Evolutionary conservation across 2,329 filamentous ascomycete species (phyloP).

Genomic region (Colletotrichum spaethianum): DNA sequence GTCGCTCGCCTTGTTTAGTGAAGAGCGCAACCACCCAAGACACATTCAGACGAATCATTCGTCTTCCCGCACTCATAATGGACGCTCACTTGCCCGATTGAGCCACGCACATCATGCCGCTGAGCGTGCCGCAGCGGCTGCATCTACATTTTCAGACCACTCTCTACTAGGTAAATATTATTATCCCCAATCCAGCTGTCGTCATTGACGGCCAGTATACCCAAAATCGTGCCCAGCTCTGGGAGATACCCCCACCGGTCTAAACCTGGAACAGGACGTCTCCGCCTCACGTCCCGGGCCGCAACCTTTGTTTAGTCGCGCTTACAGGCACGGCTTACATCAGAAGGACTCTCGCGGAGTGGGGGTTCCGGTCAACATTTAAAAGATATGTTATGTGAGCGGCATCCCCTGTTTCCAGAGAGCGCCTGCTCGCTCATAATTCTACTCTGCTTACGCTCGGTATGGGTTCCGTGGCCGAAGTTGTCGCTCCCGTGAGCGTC

Average conservation of each 20-base stretch:
- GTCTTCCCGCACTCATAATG: not conserved
- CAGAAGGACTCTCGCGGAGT: not conserved
- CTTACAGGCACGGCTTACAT: not conserved
- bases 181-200: not conserved
- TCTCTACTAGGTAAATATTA: not conserved
- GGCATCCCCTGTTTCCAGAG: no score
- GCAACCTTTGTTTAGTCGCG: not conserved
- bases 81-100: not conserved
- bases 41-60: not conserved
- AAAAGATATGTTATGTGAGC: not conserved
- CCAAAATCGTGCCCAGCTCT: not conserved
- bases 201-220: not conserved
- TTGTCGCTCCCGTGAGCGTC: not conserved
- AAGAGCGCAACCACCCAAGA: not conserved
- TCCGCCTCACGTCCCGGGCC: not conserved
- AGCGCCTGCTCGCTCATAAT: not conserved
- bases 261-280: not conserved
- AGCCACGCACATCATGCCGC: not conserved
- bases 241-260: not conserved
- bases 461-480: not conserved
- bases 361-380: not conserved
- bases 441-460: accelerated
- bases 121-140: not conserved
- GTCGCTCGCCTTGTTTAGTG: not conserved
- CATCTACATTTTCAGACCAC: not conserved